phyloP scores from a whole-genome alignment of 1,284 basidiomycete species.

The Golubevia sp. region DNA sequence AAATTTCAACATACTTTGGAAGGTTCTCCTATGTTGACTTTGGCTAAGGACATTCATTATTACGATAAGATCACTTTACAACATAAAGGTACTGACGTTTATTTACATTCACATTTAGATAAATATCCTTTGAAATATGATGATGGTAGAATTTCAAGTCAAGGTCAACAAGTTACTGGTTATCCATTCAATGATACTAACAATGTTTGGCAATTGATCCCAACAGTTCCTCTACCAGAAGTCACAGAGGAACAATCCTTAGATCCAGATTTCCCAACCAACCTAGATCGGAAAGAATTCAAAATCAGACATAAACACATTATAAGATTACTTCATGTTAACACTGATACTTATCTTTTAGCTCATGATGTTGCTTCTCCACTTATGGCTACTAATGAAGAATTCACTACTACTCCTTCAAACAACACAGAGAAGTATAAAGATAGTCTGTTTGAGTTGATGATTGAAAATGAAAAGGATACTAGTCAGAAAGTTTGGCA shows the following conservation, averaged over 20 bases:
- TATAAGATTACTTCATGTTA: slow-evolving; percentile 52
- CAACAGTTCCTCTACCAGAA: slow-evolving; percentile 31
- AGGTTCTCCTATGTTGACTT: slow-evolving; percentile 49
- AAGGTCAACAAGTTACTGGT: slow-evolving; percentile 58
- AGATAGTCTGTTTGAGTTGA: slow-evolving; percentile 63
- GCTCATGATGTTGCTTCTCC: slow-evolving; percentile 59
- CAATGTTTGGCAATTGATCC: slow-evolving; percentile 55
- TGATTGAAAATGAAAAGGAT: slow-evolving; percentile 25
- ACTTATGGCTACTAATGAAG: slow-evolving; percentile 58
- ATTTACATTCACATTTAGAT: slow-evolving; percentile 47
- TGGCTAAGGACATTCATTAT: slow-evolving; percentile 45
- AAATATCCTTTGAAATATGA: slow-evolving; percentile 57
- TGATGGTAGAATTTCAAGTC: slow-evolving; percentile 56
- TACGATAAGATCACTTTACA: slow-evolving; percentile 43
- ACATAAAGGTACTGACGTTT: slow-evolving; percentile 51
- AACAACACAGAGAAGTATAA: slow-evolving; percentile 62
- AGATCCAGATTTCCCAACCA: background rate
- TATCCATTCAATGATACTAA: slow-evolving; percentile 54
- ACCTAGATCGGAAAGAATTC: background rate
- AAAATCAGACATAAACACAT: slow-evolving; percentile 34
- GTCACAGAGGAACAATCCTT: slow-evolving; percentile 13
- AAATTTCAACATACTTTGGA: slow-evolving; percentile 55
- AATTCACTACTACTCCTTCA: slow-evolving; percentile 64
- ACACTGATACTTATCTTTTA: slow-evolving; percentile 43
- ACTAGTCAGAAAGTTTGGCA: slow-evolving; percentile 16